Evolutionary conservation across 257 asterid species (phyloP).

Genomic region (Fraxinus cuspidata): DNA sequence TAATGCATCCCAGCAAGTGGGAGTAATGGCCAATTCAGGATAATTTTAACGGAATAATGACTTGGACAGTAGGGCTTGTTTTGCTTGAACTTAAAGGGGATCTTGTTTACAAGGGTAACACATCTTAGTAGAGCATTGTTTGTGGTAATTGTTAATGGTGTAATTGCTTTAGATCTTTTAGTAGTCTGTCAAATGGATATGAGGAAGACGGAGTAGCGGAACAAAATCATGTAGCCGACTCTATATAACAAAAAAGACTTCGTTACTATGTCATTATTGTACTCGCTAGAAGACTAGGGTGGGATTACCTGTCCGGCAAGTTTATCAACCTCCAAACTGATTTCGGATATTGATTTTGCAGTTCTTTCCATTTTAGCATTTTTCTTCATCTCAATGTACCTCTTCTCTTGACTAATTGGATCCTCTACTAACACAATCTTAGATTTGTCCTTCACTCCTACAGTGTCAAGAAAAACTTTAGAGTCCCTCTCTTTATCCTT

Average conservation of each 20-base stretch:
- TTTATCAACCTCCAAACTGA: slow-evolving; percentile 78
- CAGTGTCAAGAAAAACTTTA: slow-evolving; percentile 59
- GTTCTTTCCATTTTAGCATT: slow-evolving; percentile 71
- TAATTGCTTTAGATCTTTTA: not conserved
- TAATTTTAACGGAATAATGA: not conserved
- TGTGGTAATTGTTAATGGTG: not conserved
- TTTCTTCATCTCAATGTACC: slow-evolving; percentile 67
- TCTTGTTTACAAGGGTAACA: not conserved
- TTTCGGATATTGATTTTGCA: slow-evolving; percentile 62
- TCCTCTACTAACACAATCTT: slow-evolving; percentile 79
- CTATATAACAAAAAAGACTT: too few relatives aligned
- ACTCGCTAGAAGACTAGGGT: not conserved
- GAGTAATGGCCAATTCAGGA: not conserved
- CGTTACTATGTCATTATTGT: not conserved
- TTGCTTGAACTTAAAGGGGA: not conserved
- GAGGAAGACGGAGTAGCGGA: too few relatives aligned
- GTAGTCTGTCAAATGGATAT: not conserved
- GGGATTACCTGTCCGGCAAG: slow-evolving; percentile 64
- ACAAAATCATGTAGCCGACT: too few relatives aligned
- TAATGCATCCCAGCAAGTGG: not conserved
- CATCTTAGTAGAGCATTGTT: not conserved
- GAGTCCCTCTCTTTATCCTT: slow-evolving; percentile 86
- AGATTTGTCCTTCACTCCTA: slow-evolving; percentile 84
- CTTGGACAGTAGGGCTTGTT: not conserved
- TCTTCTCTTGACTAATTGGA: slow-evolving; percentile 73